These are phyloP conservation scores for Apophysomyces sp. DNA, from an alignment of 371 early-diverging fungal species.

Conservation along the genomic window DNA sequence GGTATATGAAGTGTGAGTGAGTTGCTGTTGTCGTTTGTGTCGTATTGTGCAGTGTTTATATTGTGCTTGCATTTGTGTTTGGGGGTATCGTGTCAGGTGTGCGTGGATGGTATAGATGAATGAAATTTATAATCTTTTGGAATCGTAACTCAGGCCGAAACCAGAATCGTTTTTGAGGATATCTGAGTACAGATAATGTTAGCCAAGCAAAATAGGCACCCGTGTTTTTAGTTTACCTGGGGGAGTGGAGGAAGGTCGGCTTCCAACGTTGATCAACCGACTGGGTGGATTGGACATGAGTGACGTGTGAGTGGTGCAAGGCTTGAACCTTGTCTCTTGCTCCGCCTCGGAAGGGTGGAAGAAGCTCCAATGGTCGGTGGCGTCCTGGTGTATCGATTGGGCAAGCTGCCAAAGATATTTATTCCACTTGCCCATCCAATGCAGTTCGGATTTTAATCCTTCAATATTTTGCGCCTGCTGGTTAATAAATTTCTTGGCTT, in stretches of 20 bases:
- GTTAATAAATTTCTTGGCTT: constrained; percentile 43
- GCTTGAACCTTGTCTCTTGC: neutral
- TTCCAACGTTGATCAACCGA: neutral
- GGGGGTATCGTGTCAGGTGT: neutral
- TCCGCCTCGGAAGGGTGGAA: neutral
- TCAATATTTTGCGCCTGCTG: constrained; percentile 31
- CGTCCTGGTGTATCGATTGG: constrained; percentile 15
- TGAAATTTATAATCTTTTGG: neutral
- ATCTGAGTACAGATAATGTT: neutral
- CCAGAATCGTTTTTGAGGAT: neutral
- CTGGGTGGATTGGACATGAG: neutral
- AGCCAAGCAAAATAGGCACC: neutral
- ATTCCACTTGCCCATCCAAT: constrained; percentile 37
- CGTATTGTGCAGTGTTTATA: neutral
- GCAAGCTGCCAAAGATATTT: constrained; percentile 14
- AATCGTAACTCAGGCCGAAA: neutral
- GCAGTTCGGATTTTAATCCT: constrained; percentile 30
- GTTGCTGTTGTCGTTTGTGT: neutral
- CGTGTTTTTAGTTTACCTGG: neutral
- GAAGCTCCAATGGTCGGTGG: neutral
- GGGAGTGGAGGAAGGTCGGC: neutral
- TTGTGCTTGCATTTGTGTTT: neutral
- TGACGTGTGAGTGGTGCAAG: neutral
- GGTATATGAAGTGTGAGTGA: neutral
- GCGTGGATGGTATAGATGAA: neutral